Base-by-base conservation (phyloP, 2,329 filamentous ascomycete species). In the Epicoccum nigrum region DNA sequence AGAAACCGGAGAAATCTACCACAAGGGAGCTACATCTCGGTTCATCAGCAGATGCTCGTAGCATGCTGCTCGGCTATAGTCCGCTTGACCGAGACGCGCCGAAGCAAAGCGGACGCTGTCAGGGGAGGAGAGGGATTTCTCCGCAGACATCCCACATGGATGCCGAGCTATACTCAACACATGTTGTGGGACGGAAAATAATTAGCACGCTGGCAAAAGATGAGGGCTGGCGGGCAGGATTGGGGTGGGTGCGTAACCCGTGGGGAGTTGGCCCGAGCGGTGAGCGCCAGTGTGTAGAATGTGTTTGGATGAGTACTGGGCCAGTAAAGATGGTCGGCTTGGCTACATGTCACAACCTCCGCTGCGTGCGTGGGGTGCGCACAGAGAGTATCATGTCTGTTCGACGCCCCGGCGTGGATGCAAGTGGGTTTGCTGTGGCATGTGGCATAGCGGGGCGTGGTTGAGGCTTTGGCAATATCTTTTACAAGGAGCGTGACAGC, bases 331-430 rank as follows among this genome's bases (percentile, higher is more conserved):
- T 47, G 38, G 30, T 41, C 17, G 48, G 33, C 58, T 59, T 59
- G 60, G 56, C 58, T 49, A 19, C 33, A 31, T 44, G 49, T 45
- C 40, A 51, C 48, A 40, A 44, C 16, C 35, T 52, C 50, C 23
- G 35, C 44, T 38, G 45, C 13, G 39, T 42, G 60, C 62, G 63
- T 65, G 65, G 65, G 63, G 62, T 60, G 54, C 54, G 44, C 49
- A 54, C 30, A 54, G 25, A 45, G 16, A 37, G 58, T 60, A 63
- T 60, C 42, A 58, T 47, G 51, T 47, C 37, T 54, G 62, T 64
- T 54, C 44, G 58, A 58, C 49, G 34, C 40, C 54, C 51, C 50
- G 43, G 49, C 8, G 15, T 46, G 49, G 32, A 27, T 44, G 28
- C 33, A 50, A 39, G 46, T 38, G 40, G 46, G n/a, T 43, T 20